Percentiles rank a stretch among this genome's conserved stretches.
phyloP scores from a whole-genome alignment of 1,139 yeast genomes.

The Yamadazyma friedrichii region DNA sequence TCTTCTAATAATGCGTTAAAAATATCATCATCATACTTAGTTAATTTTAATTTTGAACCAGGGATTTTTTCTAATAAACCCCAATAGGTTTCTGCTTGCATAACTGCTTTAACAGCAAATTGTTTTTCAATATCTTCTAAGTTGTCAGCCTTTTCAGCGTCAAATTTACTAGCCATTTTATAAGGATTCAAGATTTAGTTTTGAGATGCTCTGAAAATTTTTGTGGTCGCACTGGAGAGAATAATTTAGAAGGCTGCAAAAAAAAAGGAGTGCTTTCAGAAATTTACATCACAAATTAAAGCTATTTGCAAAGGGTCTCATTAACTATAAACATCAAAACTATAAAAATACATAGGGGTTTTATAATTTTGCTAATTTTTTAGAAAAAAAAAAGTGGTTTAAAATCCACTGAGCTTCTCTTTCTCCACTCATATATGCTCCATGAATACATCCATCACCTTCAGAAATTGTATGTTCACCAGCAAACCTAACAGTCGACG shows the following conservation, averaged over 20 bases:
- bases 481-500: slow-evolving; percentile 63
- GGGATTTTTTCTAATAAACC: slow-evolving; percentile 66
- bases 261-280: background rate
- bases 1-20: slow-evolving; percentile 62
- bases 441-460: slow-evolving; percentile 86
- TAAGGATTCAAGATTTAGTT: background rate
- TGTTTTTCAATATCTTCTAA: slow-evolving; percentile 82
- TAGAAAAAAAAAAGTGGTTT: slow-evolving; percentile 6
- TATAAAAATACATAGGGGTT: too few relatives aligned
- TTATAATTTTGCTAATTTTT: background rate
- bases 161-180: slow-evolving; percentile 31
- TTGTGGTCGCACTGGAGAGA: background rate
- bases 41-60: slow-evolving; percentile 76
- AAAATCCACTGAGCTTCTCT: slow-evolving; percentile 62
- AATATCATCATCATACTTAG: slow-evolving; percentile 82
- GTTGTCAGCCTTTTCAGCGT: slow-evolving; percentile 59
- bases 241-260: slow-evolving; percentile 1
- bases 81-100: slow-evolving; percentile 96
- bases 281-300: too few relatives aligned
- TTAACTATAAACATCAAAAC: too few relatives aligned
- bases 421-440: slow-evolving; percentile 69
- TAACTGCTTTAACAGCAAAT: slow-evolving; percentile 96
- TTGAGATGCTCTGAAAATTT: background rate
- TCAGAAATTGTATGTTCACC: slow-evolving; percentile 80
- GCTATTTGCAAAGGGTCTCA: too few relatives aligned